Evolutionary conservation across 2,329 filamentous ascomycete species (phyloP).

Genomic region (Hypoxylon sp.): DNA sequence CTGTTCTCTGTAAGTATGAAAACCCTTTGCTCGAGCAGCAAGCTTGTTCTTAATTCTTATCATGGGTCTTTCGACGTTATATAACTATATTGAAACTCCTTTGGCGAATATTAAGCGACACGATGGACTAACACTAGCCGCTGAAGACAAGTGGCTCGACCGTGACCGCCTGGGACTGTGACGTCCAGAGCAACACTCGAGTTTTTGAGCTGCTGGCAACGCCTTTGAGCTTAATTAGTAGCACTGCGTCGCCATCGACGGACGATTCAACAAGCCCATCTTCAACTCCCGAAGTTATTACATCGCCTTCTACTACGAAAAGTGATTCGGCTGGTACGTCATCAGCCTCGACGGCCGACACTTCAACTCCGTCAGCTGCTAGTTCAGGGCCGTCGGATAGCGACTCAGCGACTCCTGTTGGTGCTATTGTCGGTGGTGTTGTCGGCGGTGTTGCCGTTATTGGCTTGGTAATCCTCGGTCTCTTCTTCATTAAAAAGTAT

Average conservation of each 20-base stretch:
- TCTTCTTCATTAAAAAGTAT: constrained; percentile 34
- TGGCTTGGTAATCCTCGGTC: constrained; percentile 28
- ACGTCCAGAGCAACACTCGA: constrained; percentile 29
- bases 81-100: neutral
- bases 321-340: constrained; percentile 4
- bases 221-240: constrained; percentile 28
- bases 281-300: constrained; percentile 7
- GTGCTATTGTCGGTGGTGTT: constrained; percentile 40
- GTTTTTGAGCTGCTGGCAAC: constrained; percentile 33
- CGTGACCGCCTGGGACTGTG: constrained; percentile 39
- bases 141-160: constrained; percentile 31
- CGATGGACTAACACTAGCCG: constrained; percentile 15
- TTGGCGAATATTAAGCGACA: neutral
- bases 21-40: neutral
- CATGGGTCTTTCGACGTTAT: neutral
- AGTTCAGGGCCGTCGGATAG: constrained; percentile 12
- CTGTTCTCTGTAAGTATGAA: constrained; percentile 36
- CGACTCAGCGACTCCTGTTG: constrained; percentile 18
- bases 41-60: neutral
- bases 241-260: constrained; percentile 13
- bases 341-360: constrained; percentile 7
- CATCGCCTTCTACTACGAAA: constrained; percentile 7
- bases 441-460: constrained; percentile 40
- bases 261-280: constrained; percentile 7
- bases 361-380: constrained; percentile 3